Base-by-base conservation (phyloP, 2,329 filamentous ascomycete species). In the Paraconiothyrium brasiliense region DNA sequence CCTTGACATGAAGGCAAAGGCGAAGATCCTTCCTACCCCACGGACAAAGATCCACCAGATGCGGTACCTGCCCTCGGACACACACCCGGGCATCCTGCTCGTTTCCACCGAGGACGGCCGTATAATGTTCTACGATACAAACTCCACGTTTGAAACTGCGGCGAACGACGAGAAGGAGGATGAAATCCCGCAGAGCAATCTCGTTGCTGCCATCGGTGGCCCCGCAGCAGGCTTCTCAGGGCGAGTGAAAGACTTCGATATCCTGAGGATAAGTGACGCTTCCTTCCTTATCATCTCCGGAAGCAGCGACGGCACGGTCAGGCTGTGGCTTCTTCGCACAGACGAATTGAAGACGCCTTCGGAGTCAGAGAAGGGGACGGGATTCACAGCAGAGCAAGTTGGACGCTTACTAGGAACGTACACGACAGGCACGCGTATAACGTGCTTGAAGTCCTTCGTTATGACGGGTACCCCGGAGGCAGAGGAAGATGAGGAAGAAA, bases 101-200 rank as follows among this genome's bases (percentile, higher is more conserved):
- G 84, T 95, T 0, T 93, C 93, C 1, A 97, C 95, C 0, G 95
- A 98, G 76, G 94, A 98, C 75, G 95, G 95, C 0, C 86, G 92
- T 56, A 85, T 98, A 39, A 74, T 97, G 55, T 92, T 98, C 77
- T 97, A 92, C 77, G 90, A 90, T 41, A 93, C 92, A 1, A 84
- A 82, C 51, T 76, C 79, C 0, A 80, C 81, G 10, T 83, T 87
- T 63, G 39, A 20, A 8, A 70, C 87, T 6, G 64, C 69, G 11
- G 67, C 58, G 51, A 44, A 59, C 72, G 39, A 46, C 27, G 54
- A 68, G 11, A 81, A 83, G 14, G 79, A 83, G 32, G 78, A 80
- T 22, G 81, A 83, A 2, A 84, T 88, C 22, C 91, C 91, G 43
- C 86, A 87, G 71, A 83, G 82, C 57, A 77, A 78, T 48, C 75